Evolutionary conservation across 441 rosid genomes (phyloP).

Genomic region (Pelargonium fulgidum): DNA sequence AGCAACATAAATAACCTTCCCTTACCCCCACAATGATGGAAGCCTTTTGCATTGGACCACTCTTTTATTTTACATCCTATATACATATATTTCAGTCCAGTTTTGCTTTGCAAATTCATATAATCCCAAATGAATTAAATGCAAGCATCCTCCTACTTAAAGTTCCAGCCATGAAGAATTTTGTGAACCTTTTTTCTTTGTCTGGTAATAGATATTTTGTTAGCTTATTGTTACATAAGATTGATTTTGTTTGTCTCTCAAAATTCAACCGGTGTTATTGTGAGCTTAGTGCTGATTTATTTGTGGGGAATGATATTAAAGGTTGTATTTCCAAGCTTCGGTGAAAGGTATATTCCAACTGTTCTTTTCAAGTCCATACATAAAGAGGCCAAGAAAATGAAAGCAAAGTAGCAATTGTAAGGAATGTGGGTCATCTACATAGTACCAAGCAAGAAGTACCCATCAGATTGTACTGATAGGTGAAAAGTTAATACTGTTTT

Average conservation of each 20-base stretch:
- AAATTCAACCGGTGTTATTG: no score
- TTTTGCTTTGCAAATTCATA: no score
- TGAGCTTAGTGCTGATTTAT: background rate
- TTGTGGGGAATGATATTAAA: conserved; percentile 20
- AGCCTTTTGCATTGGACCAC: no score
- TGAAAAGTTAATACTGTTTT: background rate
- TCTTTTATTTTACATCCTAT: no score
- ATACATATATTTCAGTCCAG: no score
- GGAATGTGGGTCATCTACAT: background rate
- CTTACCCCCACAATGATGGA: no score
- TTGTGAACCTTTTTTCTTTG: background rate
- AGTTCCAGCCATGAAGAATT: no score
- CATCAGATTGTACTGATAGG: background rate
- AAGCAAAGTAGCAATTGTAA: conserved; percentile 25
- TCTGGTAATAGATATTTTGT: background rate
- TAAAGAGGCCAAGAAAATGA: conserved; percentile 64
- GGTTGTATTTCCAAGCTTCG: conserved; percentile 97
- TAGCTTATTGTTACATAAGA: background rate
- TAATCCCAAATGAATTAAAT: no score
- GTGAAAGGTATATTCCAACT: conserved; percentile 80
- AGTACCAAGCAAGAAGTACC: background rate
- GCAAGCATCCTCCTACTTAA: no score
- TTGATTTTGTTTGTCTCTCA: no score
- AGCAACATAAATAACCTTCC: no score
- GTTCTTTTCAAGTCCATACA: conserved; percentile 61